phyloP scores from a whole-genome alignment of 495 filamentous ascomycete species.

The Neurospora sp. region DNA sequence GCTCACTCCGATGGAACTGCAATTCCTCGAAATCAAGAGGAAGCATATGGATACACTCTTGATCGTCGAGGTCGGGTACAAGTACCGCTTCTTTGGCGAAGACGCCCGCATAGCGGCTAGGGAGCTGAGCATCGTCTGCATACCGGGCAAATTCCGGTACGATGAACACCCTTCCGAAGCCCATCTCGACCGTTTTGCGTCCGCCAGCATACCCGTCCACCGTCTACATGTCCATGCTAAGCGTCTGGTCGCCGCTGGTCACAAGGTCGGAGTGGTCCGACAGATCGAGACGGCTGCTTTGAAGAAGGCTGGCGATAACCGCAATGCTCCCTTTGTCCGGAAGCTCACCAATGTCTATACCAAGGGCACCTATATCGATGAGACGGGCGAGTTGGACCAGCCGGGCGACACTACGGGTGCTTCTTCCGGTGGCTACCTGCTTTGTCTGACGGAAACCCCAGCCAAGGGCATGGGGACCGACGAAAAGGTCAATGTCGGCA shows the following conservation, averaged over 20 bases:
- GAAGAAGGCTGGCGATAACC: conserved; percentile 92
- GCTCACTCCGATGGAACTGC: conserved; percentile 89
- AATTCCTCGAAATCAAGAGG: conserved; percentile 86
- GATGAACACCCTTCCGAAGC: conserved; percentile 95
- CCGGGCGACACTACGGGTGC: conserved; percentile 42
- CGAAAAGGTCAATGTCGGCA: conserved; percentile 85
- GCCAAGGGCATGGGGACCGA: conserved; percentile 81
- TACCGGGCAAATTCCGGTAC: conserved; percentile 88
- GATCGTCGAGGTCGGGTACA: conserved; percentile 93
- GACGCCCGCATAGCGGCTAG: conserved; percentile 86
- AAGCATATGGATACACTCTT: conserved; percentile 84
- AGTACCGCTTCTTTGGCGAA: conserved; percentile 96
- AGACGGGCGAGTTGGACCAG: conserved; percentile 68
- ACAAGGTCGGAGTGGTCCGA: conserved; percentile 92
- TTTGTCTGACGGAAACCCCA: conserved; percentile 85
- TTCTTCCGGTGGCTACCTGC: conserved; percentile 75
- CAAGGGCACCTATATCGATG: conserved; percentile 96
- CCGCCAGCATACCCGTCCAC: conserved; percentile 89
- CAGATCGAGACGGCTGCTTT: conserved; percentile 98
- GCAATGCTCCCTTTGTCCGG: conserved; percentile 82
- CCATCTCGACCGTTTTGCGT: conserved; percentile 86
- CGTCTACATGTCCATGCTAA: conserved; percentile 92
- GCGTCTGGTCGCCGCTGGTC: conserved; percentile 78
- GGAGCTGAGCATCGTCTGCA: conserved; percentile 90
- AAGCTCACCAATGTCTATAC: conserved; percentile 96